Evolutionary conservation across 768 basidiomycete species (phyloP).

Genomic region (Amylocystis lapponica): DNA sequence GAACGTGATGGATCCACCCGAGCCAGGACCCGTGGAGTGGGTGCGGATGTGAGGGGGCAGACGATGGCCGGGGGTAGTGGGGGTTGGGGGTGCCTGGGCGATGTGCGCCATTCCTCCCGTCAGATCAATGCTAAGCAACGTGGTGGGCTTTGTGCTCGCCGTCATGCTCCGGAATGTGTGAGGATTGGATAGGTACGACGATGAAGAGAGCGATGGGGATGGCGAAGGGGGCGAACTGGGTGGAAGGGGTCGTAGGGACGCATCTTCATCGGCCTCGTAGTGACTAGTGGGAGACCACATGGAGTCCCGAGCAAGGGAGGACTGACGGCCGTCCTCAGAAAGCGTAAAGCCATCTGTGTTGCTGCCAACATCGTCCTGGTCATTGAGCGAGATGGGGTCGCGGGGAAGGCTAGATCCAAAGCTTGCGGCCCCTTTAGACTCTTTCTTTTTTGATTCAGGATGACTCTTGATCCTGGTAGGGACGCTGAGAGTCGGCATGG

Average conservation of each 20-base stretch:
- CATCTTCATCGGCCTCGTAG: constrained; percentile 90
- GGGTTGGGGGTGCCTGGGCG: constrained; percentile 72
- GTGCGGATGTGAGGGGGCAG: constrained; percentile 55
- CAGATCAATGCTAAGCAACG: constrained; percentile 84
- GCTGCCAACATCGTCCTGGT: constrained; percentile 38
- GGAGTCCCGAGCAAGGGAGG: constrained; percentile 65
- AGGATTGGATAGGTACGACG: constrained; percentile 76
- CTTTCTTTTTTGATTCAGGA: too few relatives aligned
- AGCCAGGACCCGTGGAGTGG: constrained; percentile 49
- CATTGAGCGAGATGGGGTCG: constrained; percentile 56
- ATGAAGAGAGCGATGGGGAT: constrained; percentile 77
- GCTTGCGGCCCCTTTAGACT: constrained; percentile 14
- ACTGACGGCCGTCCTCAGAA: constrained; percentile 45
- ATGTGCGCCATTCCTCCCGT: constrained; percentile 87
- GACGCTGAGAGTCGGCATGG: constrained; percentile 17
- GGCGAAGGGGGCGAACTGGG: constrained; percentile 87
- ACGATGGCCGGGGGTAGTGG: constrained; percentile 46
- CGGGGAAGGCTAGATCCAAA: constrained; percentile 12
- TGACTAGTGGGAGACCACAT: constrained; percentile 74
- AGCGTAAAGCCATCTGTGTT: constrained; percentile 31
- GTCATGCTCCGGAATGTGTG: constrained; percentile 78
- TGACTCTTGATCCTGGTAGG: constrained; percentile 16
- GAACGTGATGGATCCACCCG: constrained; percentile 64
- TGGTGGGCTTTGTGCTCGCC: constrained; percentile 93
- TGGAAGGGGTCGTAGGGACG: constrained; percentile 83